Percentiles rank a stretch among this genome's conserved stretches.
Evolutionary conservation across 2,329 filamentous ascomycete species (phyloP).

Genomic region (Fusarium buxicola): DNA sequence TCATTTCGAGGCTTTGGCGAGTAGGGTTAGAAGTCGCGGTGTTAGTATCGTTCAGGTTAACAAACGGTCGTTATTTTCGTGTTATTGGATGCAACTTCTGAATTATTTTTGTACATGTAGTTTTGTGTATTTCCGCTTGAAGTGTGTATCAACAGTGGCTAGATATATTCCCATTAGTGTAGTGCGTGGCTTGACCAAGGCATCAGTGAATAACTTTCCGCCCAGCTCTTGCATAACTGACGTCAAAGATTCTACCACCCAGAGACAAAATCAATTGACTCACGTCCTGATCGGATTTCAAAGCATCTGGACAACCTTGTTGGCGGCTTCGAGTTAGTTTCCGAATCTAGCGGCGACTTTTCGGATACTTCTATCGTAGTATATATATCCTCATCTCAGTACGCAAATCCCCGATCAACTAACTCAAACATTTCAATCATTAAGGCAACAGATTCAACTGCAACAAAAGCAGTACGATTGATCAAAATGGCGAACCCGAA

Average conservation of each 20-base stretch:
- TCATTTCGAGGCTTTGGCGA: not conserved
- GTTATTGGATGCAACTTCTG: not conserved
- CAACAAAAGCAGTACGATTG: not conserved
- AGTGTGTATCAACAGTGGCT: constrained; percentile 4
- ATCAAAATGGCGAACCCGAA: constrained; percentile 22
- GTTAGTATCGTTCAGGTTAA: not conserved
- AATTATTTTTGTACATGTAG: not conserved
- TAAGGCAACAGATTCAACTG: not conserved
- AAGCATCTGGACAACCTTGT: not conserved
- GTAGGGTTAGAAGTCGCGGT: not conserved
- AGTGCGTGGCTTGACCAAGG: no score
- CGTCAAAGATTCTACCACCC: no score
- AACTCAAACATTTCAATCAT: not conserved
- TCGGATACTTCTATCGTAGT: constrained; percentile 28
- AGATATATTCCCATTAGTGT: not conserved
- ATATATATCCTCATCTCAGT: constrained; percentile 5
- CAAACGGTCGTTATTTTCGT: constrained; percentile 7
- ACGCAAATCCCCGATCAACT: rapidly evolving
- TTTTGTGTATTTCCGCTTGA: constrained; percentile 11
- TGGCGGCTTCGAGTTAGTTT: constrained; percentile 24
- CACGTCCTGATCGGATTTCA: not conserved
- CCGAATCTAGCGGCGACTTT: constrained; percentile 32
- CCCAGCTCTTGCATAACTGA: not conserved
- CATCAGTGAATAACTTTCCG: no score
- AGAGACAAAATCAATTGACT: not conserved